Base-by-base conservation (phyloP, 371 early-diverging fungal species). In the Mortierella sp. region DNA sequence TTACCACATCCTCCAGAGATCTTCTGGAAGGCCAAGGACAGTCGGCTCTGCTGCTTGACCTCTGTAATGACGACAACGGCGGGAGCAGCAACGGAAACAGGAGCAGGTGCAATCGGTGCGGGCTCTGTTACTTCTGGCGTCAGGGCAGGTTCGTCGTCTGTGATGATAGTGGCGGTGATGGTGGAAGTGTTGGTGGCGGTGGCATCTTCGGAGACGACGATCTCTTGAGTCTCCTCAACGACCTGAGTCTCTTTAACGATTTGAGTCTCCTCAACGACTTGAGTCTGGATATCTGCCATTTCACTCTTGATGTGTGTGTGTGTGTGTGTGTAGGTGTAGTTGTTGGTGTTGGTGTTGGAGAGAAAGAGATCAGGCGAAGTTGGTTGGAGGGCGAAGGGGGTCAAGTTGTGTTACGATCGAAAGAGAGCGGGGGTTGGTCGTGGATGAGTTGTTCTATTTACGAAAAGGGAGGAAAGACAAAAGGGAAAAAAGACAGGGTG, bases 1-100 rank as follows among this genome's bases (percentile, higher is more conserved):
- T 65, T 65, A 65, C 65, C 65, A 65, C 65, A 65, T 8, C 65
- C 65, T 38, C 65, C 65, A 65, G 65, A 65, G 65, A 65, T 65
- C 21, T 38, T 32, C 14, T 16, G 6, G 32, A 65, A 65, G 21
- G 38, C 65, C 21, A 65, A 38, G 65, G 65, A 65, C 38, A 65
- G 38, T 16, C 65, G 32, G 65, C 65, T 65, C 38, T 38, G 65
- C 24, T 65, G 65, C 65, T 65, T 65, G 65, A 38, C 65, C 65
- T 65, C 65, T 56, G 24, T 56, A 27, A 56, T 27, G 51, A 51
- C 51, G 51, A 51, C 51, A 51, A 14, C 2, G 0, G 21, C 21
- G 51, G 51, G 21, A 21, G 51, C 49, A 55, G 4, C 55, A 4
- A 55, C 55, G 27, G 24, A 11, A 32, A 38, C 24, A 21, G 65